Percentiles rank a stretch among this genome's conserved stretches.
Conservation (phyloP, 768 basidiomycete genomes). For the Udeniomyces megalosporus region DNA sequence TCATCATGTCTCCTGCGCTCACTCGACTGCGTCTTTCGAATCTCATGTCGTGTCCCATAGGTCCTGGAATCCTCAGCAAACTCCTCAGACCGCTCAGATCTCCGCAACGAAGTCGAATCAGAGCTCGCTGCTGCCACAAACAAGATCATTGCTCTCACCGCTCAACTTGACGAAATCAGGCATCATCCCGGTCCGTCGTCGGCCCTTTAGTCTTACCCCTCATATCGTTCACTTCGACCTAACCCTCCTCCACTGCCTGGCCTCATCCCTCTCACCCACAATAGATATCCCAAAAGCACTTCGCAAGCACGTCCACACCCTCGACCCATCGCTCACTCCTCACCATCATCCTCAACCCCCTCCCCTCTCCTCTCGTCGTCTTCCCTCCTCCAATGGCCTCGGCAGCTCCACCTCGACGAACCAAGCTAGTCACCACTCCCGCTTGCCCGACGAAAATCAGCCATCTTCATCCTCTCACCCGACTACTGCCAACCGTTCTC, state of each 20-base stretch:
- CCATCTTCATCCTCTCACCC: neutral
- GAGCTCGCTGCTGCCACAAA: constrained; percentile 59
- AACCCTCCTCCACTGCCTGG: neutral
- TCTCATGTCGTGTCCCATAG: constrained; percentile 13
- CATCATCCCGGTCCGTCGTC: constrained; percentile 20
- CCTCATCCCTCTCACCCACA: constrained; percentile 4
- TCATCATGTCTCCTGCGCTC: constrained; percentile 41
- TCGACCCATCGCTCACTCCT: constrained; percentile 17
- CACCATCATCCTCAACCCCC: constrained; percentile 21
- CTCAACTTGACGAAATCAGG: constrained; percentile 38
- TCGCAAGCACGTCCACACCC: constrained; percentile 14
- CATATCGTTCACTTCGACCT: too few species aligned
- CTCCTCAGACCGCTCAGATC: constrained; percentile 10
- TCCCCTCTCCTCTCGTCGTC: constrained; percentile 16
- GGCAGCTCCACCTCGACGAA: too few species aligned
- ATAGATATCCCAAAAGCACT: constrained; percentile 17
- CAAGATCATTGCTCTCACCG: constrained; percentile 51
- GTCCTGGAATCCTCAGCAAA: constrained; percentile 22
- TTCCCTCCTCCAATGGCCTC: neutral
- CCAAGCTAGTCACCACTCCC: neutral
- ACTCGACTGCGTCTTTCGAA: neutral
- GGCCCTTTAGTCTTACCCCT: neutral
- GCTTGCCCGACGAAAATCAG: neutral
- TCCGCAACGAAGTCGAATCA: constrained; percentile 54
- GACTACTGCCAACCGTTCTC: neutral